Evolutionary conservation across 306 rosid genomes (phyloP).

Genomic region (Abrus pulchellus): DNA sequence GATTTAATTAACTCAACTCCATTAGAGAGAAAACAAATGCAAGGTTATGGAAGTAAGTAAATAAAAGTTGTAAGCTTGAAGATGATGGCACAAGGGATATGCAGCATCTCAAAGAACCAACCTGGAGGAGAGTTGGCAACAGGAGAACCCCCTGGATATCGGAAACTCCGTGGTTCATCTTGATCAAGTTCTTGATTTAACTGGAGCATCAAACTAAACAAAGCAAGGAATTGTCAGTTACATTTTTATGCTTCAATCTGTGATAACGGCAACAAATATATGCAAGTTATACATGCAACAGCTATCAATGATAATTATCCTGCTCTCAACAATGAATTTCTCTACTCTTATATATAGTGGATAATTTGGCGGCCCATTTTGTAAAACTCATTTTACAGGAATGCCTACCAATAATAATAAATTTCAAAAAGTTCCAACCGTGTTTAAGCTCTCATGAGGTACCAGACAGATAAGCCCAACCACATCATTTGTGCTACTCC

Average conservation of each 20-base stretch:
- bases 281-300: constrained; percentile 24
- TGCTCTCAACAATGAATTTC: constrained; percentile 5
- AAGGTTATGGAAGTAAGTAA: constrained; percentile 15
- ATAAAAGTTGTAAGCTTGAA: constrained; percentile 7
- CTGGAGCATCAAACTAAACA: constrained; percentile 86
- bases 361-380: background rate
- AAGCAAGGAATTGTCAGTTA: constrained; percentile 38
- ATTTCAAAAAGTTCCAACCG: constrained; percentile 14
- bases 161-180: constrained; percentile 82
- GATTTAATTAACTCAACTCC: constrained; percentile 35
- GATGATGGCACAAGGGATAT: constrained; percentile 24
- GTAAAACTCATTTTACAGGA: background rate
- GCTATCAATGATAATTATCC: constrained; percentile 19
- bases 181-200: constrained; percentile 94
- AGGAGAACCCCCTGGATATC: constrained; percentile 91
- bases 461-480: constrained; percentile 14
- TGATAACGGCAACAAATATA: constrained; percentile 19
- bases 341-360: background rate
- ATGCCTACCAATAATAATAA: constrained; percentile 8
- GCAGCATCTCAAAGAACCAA: constrained; percentile 52
- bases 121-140: constrained; percentile 94
- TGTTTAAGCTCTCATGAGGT: constrained; percentile 21
- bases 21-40: constrained; percentile 43
- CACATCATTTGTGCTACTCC: constrained; percentile 5
- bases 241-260: constrained; percentile 3